Conservation (phyloP, 2,329 filamentous ascomycete species). For the Stemphylium beticola region DNA sequence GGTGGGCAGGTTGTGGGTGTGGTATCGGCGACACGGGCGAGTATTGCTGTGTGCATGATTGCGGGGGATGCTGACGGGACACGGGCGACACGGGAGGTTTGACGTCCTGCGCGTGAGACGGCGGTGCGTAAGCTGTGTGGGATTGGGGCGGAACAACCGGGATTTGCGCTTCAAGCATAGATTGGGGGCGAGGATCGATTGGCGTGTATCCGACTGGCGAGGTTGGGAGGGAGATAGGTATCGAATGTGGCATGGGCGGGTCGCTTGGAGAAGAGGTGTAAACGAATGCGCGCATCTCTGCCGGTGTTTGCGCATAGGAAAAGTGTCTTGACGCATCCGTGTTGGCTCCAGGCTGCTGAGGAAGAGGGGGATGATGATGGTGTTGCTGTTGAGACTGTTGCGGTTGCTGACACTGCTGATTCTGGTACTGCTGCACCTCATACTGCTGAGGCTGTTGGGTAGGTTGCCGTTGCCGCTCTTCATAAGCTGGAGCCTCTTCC, state of each 20-base stretch:
- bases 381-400: neutral
- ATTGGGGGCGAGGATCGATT: conserved; percentile 36
- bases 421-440: conserved; percentile 7
- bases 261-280: conserved; percentile 35
- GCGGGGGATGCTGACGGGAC: conserved; percentile 28
- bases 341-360: conserved; percentile 21
- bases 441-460: neutral
- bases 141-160: conserved; percentile 32
- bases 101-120: conserved; percentile 33
- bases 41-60: conserved; percentile 24
- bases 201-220: conserved; percentile 32
- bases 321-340: conserved; percentile 36
- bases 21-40: conserved; percentile 36
- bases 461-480: conserved; percentile 11
- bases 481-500: conserved; percentile 25
- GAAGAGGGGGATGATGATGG: conserved; percentile 7
- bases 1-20: conserved; percentile 22
- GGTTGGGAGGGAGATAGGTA: conserved; percentile 27
- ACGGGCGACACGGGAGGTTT: conserved; percentile 35
- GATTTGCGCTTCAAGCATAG: conserved; percentile 30
- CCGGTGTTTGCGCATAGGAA: conserved; percentile 46
- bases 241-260: conserved; percentile 31
- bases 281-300: conserved; percentile 39
- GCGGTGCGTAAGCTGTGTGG: conserved; percentile 24
- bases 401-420: conserved; percentile 5